These are phyloP conservation scores for Aspergillus nidulans DNA, from an alignment of 495 filamentous ascomycete genomes.

Conservation along the genomic window DNA sequence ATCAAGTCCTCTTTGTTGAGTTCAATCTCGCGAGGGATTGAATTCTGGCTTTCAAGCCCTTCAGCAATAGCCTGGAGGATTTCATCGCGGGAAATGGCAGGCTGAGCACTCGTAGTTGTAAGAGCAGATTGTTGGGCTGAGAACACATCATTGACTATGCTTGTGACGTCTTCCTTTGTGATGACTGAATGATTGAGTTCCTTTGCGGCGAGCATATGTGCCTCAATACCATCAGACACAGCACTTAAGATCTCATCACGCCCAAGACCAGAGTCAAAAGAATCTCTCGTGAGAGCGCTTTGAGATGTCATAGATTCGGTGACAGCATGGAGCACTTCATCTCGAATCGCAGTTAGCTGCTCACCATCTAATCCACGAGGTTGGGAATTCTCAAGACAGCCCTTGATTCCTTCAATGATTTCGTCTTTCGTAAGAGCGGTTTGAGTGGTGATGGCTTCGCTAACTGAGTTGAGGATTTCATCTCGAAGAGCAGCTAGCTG, in stretches of 20 bases:
- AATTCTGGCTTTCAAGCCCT: slow-evolving; percentile 47
- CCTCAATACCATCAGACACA: slow-evolving; percentile 38
- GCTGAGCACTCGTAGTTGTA: slow-evolving; percentile 21
- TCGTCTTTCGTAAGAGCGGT: slow-evolving; percentile 32
- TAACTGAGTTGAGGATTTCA: slow-evolving; percentile 37
- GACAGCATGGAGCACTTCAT: slow-evolving; percentile 39
- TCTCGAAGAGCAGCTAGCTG: slow-evolving; percentile 37
- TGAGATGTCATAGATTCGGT: slow-evolving; percentile 37
- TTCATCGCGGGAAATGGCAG: slow-evolving; percentile 45
- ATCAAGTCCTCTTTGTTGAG: slow-evolving; percentile 61
- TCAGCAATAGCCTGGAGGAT: slow-evolving; percentile 56
- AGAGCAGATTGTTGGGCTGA: slow-evolving; percentile 39
- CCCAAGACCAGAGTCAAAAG: slow-evolving; percentile 42
- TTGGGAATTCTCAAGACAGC: slow-evolving; percentile 52
- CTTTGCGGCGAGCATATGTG: slow-evolving; percentile 37
- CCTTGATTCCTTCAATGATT: slow-evolving; percentile 67
- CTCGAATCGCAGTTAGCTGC: slow-evolving; percentile 32
- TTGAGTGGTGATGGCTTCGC: slow-evolving; percentile 36
- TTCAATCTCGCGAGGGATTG: slow-evolving; percentile 52
- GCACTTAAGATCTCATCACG: slow-evolving; percentile 45
- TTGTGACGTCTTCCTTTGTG: slow-evolving; percentile 46
- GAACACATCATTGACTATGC: slow-evolving; percentile 55
- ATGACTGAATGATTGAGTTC: slow-evolving; percentile 36
- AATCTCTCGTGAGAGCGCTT: slow-evolving; percentile 44
- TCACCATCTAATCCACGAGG: slow-evolving; percentile 23